Evolutionary conservation across 495 filamentous ascomycete genomes (phyloP), one percentile per base, ranked within the genome.

Genomic region (Penicillium desertorum): DNA sequence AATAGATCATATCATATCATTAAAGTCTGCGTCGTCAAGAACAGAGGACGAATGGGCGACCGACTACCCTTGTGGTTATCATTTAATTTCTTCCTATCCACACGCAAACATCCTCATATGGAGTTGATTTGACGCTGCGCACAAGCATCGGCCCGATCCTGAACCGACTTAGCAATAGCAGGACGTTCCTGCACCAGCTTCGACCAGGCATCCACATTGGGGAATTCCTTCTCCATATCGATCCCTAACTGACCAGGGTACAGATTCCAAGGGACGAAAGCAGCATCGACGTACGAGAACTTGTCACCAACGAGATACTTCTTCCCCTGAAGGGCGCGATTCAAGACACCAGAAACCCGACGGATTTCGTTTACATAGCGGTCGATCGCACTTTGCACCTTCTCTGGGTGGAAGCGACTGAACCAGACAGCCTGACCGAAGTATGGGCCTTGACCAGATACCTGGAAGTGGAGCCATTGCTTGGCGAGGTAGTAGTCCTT

Each of bases 391-490:
- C 74, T 81, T 12, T 74, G 78, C 19, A 88, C 20, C 68, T 83
- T 74, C 68, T 88, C 85, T 0, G 75, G 34, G 71, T 90, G 84
- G 58, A 61, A 77, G 10, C 58, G 59, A 4, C 51, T 66, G 72
- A 90, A 85, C 82, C 82, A 86, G 4, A 65, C 60, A 0, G 71
- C 72, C 64, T 86, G 83, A 17, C 84, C 83, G 60, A 77, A 89
- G 71, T 88, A 89, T 0, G 86, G 86, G 0, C 84, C 87, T 67
- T 90, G 87, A 16, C 86, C 86, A 2, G 78, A 79, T 61, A 78
- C 73, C 71, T 90, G 87, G 74, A 83, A 89, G 65, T 79, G 79
- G 0, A 89, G 75, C 77, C 81, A 90, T 64, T 90, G 87, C 62
- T 84, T 83, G 34, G 77, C 74, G 3, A 72, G 71, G 65, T 76